Evolutionary conservation across 139 green algal species (phyloP).

Genomic region (Yamagishiella unicocca): DNA sequence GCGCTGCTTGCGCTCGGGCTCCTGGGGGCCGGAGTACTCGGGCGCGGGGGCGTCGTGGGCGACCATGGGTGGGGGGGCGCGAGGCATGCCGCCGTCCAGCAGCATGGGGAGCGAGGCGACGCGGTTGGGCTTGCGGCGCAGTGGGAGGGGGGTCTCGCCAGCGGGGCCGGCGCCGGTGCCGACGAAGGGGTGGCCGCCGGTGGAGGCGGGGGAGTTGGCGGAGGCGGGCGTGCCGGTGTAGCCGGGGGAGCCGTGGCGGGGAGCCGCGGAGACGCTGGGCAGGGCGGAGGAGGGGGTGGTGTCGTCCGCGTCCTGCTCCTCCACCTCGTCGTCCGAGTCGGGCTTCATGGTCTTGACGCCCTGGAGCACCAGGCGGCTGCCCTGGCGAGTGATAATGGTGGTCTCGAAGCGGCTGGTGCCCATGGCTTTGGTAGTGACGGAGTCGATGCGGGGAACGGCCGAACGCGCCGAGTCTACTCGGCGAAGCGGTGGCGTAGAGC

Average conservation of each 20-base stretch:
- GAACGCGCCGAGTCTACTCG: neutral
- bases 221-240: neutral
- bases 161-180: neutral
- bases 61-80: neutral
- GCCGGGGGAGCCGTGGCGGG: neutral
- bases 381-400: conserved; percentile 36
- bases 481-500: neutral
- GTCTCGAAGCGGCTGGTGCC: conserved; percentile 26
- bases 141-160: neutral
- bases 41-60: neutral
- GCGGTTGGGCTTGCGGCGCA: conserved; percentile 34
- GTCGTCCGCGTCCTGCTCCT: neutral
- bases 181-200: neutral
- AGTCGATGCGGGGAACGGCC: conserved; percentile 4
- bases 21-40: conserved; percentile 8
- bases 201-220: neutral
- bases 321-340: conserved; percentile 24
- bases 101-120: conserved; percentile 49
- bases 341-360: conserved; percentile 31
- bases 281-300: neutral
- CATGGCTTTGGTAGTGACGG: conserved; percentile 8
- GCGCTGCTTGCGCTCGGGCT: neutral
- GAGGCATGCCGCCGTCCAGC: conserved; percentile 25
- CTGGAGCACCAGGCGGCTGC: conserved; percentile 33
- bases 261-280: neutral